A percentile compares a stretch with the other conserved stretches of the same genome.
phyloP scores from a whole-genome alignment of 2,329 filamentous ascomycete species.

The Calonectria multiphialidica region DNA sequence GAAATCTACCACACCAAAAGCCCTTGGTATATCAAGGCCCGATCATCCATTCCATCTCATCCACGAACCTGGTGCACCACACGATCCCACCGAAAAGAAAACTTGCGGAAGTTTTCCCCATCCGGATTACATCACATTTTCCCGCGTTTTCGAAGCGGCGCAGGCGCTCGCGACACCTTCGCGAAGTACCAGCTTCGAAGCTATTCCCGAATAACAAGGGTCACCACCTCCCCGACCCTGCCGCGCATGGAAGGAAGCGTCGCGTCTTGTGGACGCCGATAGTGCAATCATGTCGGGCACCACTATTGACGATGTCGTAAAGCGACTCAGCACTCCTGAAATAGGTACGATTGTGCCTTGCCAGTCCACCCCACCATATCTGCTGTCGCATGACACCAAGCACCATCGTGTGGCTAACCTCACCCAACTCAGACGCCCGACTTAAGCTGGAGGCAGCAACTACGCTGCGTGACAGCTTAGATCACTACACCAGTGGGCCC shows the following conservation, averaged over 20 bases:
- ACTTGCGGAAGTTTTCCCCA: not conserved
- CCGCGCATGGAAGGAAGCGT: conserved; percentile 51
- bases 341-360: conserved; percentile 57
- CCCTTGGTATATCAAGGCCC: conserved; percentile 16
- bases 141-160: conserved; percentile 16
- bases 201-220: conserved; percentile 32
- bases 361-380: conserved; percentile 19
- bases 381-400: conserved; percentile 34
- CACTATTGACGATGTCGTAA: conserved; percentile 73
- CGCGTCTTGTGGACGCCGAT: conserved; percentile 54
- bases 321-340: conserved; percentile 68
- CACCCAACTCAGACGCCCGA: conserved; percentile 74
- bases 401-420: conserved; percentile 17
- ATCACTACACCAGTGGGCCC: conserved; percentile 83
- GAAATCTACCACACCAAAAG: conserved; percentile 21
- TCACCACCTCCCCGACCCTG: conserved; percentile 35
- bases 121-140: not conserved
- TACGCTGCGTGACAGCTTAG: conserved; percentile 90
- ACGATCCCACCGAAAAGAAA: conserved; percentile 9
- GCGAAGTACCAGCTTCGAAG: conserved; percentile 34
- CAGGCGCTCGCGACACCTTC: conserved; percentile 37
- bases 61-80: conserved; percentile 17
- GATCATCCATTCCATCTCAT: conserved; percentile 8
- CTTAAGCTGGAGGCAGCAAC: conserved; percentile 85
- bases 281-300: conserved; percentile 71